Percentiles rank a stretch among this genome's conserved stretches.
These are phyloP conservation scores for Pythium aquatile DNA, from an alignment of 352 stramenopile species.

Conservation along the genomic window DNA sequence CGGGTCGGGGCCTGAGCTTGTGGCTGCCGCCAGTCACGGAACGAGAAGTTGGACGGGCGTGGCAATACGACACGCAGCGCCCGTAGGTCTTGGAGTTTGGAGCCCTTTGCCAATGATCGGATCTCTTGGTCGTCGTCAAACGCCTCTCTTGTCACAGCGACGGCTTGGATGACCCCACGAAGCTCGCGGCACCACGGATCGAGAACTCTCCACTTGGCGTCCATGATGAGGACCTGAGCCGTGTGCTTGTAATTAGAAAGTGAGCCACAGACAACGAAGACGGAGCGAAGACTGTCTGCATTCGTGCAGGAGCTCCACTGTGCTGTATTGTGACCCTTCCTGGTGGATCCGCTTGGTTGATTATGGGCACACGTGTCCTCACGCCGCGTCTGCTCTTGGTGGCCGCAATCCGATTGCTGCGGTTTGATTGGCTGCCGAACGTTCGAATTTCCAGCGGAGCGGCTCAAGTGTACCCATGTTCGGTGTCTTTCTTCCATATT, in stretches of 20 bases:
- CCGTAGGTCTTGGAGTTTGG: conserved; percentile 3
- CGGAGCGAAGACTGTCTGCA: not conserved
- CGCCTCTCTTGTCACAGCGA: not conserved
- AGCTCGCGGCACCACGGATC: conserved; percentile 20
- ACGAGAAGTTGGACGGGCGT: conserved; percentile 6
- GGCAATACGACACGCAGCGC: conserved; percentile 12
- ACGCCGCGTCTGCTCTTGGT: not conserved
- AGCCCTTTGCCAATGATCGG: not conserved
- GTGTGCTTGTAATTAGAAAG: not conserved
- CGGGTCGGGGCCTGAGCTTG: not conserved
- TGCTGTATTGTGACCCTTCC: not conserved
- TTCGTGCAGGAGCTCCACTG: not conserved
- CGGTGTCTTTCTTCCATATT: conserved; percentile 1
- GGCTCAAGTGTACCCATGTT: conserved; percentile 1
- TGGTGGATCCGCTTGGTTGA: not conserved
- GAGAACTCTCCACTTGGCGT: conserved; percentile 7
- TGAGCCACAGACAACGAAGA: not conserved
- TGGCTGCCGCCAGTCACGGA: not conserved
- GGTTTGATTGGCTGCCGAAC: not conserved
- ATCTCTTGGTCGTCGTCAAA: not conserved
- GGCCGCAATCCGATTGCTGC: not conserved
- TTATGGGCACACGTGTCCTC: not conserved
- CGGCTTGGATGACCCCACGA: conserved; percentile 8
- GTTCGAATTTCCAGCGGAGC: not conserved
- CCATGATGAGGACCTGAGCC: conserved; percentile 1